A percentile compares a stretch with the other conserved stretches of the same genome.
phyloP scores from a whole-genome alignment of 2,329 filamentous ascomycete species.

The Mycogone perniciosa region DNA sequence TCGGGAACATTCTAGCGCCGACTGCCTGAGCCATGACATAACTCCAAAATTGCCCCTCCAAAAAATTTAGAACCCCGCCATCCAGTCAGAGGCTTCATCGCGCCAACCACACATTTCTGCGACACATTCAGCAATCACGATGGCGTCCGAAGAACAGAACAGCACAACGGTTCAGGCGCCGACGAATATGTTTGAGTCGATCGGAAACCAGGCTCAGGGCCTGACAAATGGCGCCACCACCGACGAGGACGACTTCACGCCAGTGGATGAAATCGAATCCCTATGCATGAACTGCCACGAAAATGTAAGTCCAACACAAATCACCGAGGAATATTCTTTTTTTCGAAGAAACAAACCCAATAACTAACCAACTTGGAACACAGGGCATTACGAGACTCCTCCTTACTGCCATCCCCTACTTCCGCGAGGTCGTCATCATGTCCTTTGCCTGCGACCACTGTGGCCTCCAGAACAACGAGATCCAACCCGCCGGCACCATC shows the following conservation, averaged over 20 bases:
- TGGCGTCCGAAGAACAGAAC: slow-evolving; percentile 37
- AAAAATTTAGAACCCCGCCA: slow-evolving; percentile 18
- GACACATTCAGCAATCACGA: slow-evolving; percentile 23
- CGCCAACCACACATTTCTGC: slow-evolving; percentile 6
- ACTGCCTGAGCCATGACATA: slow-evolving; percentile 12
- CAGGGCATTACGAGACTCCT: slow-evolving; percentile 84
- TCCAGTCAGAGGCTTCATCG: slow-evolving; percentile 6
- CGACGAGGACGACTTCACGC: slow-evolving; percentile 42
- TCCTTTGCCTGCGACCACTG: slow-evolving; percentile 93
- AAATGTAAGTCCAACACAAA: slow-evolving; percentile 48
- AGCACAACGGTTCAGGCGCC: slow-evolving; percentile 32
- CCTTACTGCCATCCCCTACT: slow-evolving; percentile 89
- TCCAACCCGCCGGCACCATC: slow-evolving; percentile 86
- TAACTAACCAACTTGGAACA: not conserved
- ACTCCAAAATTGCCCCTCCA: slow-evolving; percentile 18
- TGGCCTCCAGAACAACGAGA: slow-evolving; percentile 82
- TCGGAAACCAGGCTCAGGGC: slow-evolving; percentile 55
- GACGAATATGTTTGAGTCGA: slow-evolving; percentile 54
- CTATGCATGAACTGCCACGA: slow-evolving; percentile 82
- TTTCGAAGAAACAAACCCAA: not conserved
- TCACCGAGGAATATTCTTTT: not conserved
- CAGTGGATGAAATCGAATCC: slow-evolving; percentile 66
- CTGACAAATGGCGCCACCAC: slow-evolving; percentile 33
- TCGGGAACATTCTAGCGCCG: slow-evolving; percentile 14
- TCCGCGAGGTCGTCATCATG: slow-evolving; percentile 96